These are phyloP conservation scores for Cyberlindnera petersonii DNA, from an alignment of 805 yeast genomes.

Conservation along the genomic window DNA sequence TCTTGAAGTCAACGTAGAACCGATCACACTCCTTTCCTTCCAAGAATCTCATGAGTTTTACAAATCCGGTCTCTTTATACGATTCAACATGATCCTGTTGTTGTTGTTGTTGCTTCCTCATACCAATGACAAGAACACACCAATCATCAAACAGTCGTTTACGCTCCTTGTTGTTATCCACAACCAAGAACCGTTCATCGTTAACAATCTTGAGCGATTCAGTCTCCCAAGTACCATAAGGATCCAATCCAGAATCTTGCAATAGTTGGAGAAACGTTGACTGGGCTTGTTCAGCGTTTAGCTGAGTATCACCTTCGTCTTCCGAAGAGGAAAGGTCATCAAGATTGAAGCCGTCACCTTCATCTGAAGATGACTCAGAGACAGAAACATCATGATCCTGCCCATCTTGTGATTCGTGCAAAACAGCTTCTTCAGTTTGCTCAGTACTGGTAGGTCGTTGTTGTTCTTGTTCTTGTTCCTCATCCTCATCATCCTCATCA, in stretches of 20 bases:
- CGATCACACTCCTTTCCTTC: conserved; percentile 26
- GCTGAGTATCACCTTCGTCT: conserved; percentile 3
- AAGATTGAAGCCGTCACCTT: conserved; percentile 23
- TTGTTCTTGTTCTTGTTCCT: background rate
- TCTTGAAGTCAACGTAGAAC: conserved; percentile 38
- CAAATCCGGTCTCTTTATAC: conserved; percentile 13
- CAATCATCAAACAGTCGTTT: conserved; percentile 43
- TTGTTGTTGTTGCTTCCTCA: too few relatives aligned
- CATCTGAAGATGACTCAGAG: conserved; percentile 18
- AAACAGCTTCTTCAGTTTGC: background rate
- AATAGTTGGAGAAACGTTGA: conserved; percentile 34
- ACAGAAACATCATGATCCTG: background rate
- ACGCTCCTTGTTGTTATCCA: conserved; percentile 34
- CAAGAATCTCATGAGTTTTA: conserved; percentile 29
- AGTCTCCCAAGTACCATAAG: conserved; percentile 45
- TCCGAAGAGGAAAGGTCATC: conserved; percentile 24
- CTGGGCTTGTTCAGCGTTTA: conserved; percentile 6
- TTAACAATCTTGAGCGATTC: conserved; percentile 38
- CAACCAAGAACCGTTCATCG: conserved; percentile 38
- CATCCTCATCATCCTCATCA: conserved; percentile 8
- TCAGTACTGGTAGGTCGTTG: background rate
- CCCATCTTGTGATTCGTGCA: conserved; percentile 3
- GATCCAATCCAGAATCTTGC: conserved; percentile 33
- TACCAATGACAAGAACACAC: conserved; percentile 28
- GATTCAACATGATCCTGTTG: conserved; percentile 1